These are phyloP conservation scores for Puccinia novopanici DNA, from an alignment of 1,284 basidiomycete genomes.

Conservation along the genomic window DNA sequence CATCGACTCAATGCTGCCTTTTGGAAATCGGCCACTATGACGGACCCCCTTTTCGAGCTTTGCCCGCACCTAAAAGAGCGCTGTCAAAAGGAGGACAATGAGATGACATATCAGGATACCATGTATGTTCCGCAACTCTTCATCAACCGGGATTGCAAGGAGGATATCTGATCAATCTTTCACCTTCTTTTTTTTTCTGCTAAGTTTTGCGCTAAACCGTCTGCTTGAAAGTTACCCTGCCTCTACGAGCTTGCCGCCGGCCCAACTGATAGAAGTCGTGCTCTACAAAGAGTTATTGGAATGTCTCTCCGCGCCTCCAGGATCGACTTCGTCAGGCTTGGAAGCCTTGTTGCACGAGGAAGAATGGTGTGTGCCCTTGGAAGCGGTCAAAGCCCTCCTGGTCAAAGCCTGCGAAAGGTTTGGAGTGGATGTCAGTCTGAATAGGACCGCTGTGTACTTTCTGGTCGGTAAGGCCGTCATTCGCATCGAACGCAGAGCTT, in stretches of 20 bases:
- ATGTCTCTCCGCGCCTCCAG: background rate
- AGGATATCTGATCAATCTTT: background rate
- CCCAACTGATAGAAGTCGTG: slow-evolving; percentile 49
- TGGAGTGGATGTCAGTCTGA: slow-evolving; percentile 5
- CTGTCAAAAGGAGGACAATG: background rate
- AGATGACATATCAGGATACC: slow-evolving; percentile 29
- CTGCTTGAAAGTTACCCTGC: slow-evolving; percentile 23
- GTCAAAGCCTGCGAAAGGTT: slow-evolving; percentile 20
- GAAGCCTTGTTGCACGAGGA: slow-evolving; percentile 25
- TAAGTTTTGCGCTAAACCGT: slow-evolving; percentile 22
- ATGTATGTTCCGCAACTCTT: slow-evolving; percentile 7
- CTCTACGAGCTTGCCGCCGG: slow-evolving; percentile 13
- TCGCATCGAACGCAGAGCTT: slow-evolving; percentile 41
- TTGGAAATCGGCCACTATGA: slow-evolving; percentile 48
- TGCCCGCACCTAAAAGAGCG: slow-evolving; percentile 8
- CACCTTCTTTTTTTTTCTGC: background rate
- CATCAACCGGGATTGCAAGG: background rate
- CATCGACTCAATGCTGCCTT: slow-evolving; percentile 33
- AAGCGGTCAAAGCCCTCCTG: slow-evolving; percentile 23
- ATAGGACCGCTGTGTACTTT: slow-evolving; percentile 45
- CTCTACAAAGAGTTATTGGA: slow-evolving; percentile 44
- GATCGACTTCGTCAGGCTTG: slow-evolving; percentile 18
- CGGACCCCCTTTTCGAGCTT: slow-evolving; percentile 4
- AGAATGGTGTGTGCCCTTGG: slow-evolving; percentile 42
- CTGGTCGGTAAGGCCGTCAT: slow-evolving; percentile 47